phyloP scores from a whole-genome alignment of 495 filamentous ascomycete genomes.

The Sabuloglossum arenarium region DNA sequence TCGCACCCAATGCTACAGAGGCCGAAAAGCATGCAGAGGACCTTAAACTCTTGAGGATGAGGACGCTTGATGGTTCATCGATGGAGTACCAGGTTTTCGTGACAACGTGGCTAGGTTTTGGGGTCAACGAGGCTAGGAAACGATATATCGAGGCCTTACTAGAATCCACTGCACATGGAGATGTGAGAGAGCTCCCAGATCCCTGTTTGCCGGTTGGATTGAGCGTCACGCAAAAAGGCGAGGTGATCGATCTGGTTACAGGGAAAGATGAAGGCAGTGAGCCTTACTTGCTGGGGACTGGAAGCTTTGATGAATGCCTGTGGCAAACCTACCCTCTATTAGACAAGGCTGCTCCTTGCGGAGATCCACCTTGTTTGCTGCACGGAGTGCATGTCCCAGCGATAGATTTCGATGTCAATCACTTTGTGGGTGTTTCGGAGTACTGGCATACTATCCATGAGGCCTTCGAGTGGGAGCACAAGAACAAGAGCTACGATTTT shows the following conservation, averaged over 20 bases:
- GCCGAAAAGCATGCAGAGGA: constrained; percentile 78
- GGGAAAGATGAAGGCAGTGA: constrained; percentile 13
- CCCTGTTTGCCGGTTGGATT: constrained; percentile 75
- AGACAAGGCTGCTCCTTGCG: constrained; percentile 72
- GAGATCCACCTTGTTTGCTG: constrained; percentile 67
- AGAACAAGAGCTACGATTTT: constrained; percentile 79
- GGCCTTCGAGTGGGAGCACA: constrained; percentile 62
- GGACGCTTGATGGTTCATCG: constrained; percentile 53
- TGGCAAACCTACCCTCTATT: constrained; percentile 64
- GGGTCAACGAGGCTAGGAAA: constrained; percentile 72
- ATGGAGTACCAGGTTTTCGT: constrained; percentile 80
- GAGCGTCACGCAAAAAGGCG: constrained; percentile 31
- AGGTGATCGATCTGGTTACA: constrained; percentile 16
- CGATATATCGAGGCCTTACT: constrained; percentile 57
- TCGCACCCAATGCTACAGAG: constrained; percentile 86
- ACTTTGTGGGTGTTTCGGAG: constrained; percentile 94
- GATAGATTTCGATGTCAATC: constrained; percentile 94
- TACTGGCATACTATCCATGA: constrained; percentile 99
- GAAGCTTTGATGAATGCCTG: constrained; percentile 70
- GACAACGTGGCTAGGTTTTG: constrained; percentile 91
- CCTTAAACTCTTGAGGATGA: constrained; percentile 63
- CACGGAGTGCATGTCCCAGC: constrained; percentile 81
- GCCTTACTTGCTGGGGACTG: constrained; percentile 53
- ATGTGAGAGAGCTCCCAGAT: constrained; percentile 54
- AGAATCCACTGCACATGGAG: constrained; percentile 29